Evolutionary conservation across 2,329 filamentous ascomycete genomes (phyloP), one percentile per base, ranked within the genome.

Genomic region (Ophiostoma montium): DNA sequence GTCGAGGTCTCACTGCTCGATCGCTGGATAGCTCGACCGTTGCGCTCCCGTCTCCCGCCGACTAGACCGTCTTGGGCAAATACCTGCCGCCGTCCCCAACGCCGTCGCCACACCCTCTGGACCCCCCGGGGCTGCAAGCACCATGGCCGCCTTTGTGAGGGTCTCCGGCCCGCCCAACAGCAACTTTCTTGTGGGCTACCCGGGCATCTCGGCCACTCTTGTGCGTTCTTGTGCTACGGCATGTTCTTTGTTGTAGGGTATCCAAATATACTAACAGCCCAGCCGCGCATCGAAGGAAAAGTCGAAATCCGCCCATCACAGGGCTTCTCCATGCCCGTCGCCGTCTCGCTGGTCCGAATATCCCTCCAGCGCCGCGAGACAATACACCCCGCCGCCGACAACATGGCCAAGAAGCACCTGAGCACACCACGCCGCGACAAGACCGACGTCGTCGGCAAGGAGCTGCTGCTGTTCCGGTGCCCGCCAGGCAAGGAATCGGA

Each of bases 251-350:
- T 18, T 48, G 46, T 42, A n/a, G 31, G 7, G 18, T 5, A 18
- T 19, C 11, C 32, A 23, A 35, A 19, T 10, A 16, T 11, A 6
- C 19, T 42, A 30, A 42, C 39, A 42, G 11, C 11, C 12, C 61
- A 95, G 87, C 92, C 92, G 61, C 85, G 92, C 63, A 90, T 98
- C 69, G 90, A 95, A 72, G 92, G 92, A 59, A 94, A 92, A 64
- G 92, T 98, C 63, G 92, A 96, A 69, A 92, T 98, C 59, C 80
- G 92, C 53, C 92, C 92, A 38, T 81, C 80, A 49, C 75, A 82
- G 54, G 90, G 92, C 53, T 82, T 84, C 59, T 90, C 88, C 16
- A 88, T 88, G 58, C 88, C 92, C 38, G 89, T 96, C 59, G 79
- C 84, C 61, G 74, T 98, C 61, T 95, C 89, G 45, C 78, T 95